These are phyloP conservation scores for Daldinia grandis DNA, from an alignment of 495 filamentous ascomycete species.

Conservation along the genomic window DNA sequence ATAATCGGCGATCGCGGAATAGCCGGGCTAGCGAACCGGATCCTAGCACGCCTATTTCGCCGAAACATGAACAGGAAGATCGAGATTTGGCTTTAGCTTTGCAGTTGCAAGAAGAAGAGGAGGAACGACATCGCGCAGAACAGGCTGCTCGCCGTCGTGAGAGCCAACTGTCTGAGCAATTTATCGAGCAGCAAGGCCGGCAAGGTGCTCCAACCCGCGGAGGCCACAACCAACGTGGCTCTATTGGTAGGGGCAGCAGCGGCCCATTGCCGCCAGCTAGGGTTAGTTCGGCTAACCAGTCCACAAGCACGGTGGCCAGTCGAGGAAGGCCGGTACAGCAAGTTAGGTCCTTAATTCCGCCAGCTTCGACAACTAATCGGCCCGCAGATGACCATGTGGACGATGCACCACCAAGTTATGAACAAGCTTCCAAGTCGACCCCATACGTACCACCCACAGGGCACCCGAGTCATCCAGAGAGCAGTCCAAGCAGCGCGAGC, in stretches of 20 bases:
- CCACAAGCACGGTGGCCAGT: conserved; percentile 33
- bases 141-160: conserved; percentile 59
- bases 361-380: conserved; percentile 45
- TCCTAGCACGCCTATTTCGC: conserved; percentile 46
- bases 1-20: conserved; percentile 47
- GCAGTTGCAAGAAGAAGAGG: conserved; percentile 85
- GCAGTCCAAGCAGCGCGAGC: conserved; percentile 44
- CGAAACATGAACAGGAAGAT: conserved; percentile 72
- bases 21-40: conserved; percentile 36
- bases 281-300: conserved; percentile 35
- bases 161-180: conserved; percentile 62
- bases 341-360: conserved; percentile 57
- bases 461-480: conserved; percentile 64
- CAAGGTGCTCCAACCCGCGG: conserved; percentile 30
- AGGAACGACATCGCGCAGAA: conserved; percentile 67
- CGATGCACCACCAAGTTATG: conserved; percentile 80
- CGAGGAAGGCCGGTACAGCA: conserved; percentile 45
- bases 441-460: conserved; percentile 70
- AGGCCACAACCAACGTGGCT: conserved; percentile 35
- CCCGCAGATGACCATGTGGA: conserved; percentile 61
- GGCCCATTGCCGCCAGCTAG: conserved; percentile 32
- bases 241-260: conserved; percentile 33
- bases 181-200: conserved; percentile 63
- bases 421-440: conserved; percentile 73
- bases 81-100: conserved; percentile 80